Conservation (phyloP, 768 basidiomycete species). For the Lenzites betulinus region DNA sequence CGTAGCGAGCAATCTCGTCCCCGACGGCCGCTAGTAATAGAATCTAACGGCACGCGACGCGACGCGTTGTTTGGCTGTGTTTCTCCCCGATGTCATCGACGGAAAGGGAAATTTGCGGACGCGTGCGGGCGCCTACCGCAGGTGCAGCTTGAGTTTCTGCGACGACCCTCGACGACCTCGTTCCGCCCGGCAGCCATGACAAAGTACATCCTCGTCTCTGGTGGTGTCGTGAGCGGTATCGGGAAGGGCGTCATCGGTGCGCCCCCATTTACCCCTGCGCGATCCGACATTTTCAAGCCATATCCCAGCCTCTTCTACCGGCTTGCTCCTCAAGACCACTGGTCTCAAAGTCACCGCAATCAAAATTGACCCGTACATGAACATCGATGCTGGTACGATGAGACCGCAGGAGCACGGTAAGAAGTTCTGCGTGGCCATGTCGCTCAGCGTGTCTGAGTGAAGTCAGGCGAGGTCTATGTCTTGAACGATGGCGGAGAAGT, state of each 20-base stretch:
- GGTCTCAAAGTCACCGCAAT: slow-evolving; percentile 98
- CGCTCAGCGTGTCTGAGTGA: slow-evolving; percentile 4
- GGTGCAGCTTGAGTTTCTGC: slow-evolving; percentile 20
- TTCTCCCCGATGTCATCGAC: slow-evolving; percentile 10
- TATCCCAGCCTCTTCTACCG: slow-evolving; percentile 87
- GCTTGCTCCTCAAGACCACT: slow-evolving; percentile 90
- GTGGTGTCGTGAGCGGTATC: slow-evolving; percentile 97
- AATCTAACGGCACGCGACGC: slow-evolving; percentile 12
- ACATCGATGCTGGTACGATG: slow-evolving; percentile 99
- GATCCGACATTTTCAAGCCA: slow-evolving; percentile 22
- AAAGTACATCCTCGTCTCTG: slow-evolving; percentile 95
- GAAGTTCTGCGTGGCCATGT: slow-evolving; percentile 26
- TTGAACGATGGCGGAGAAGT: slow-evolving; percentile 98
- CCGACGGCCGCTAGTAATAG: too few relatives aligned
- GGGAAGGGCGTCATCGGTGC: slow-evolving; percentile 99
- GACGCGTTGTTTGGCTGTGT: slow-evolving; percentile 21
- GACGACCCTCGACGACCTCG: slow-evolving; percentile 1
- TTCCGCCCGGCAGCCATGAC: slow-evolving; percentile 56
- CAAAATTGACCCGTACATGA: slow-evolving; percentile 99
- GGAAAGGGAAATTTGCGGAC: slow-evolving; percentile 15
- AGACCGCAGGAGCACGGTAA: slow-evolving; percentile 96
- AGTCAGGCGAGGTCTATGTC: slow-evolving; percentile 91
- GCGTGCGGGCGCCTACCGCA: not conserved
- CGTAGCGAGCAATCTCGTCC: too few relatives aligned
- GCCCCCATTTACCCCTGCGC: slow-evolving; percentile 32